These are phyloP conservation scores for Penicillium samsonianum DNA, from an alignment of 495 filamentous ascomycete genomes.

Conservation along the genomic window DNA sequence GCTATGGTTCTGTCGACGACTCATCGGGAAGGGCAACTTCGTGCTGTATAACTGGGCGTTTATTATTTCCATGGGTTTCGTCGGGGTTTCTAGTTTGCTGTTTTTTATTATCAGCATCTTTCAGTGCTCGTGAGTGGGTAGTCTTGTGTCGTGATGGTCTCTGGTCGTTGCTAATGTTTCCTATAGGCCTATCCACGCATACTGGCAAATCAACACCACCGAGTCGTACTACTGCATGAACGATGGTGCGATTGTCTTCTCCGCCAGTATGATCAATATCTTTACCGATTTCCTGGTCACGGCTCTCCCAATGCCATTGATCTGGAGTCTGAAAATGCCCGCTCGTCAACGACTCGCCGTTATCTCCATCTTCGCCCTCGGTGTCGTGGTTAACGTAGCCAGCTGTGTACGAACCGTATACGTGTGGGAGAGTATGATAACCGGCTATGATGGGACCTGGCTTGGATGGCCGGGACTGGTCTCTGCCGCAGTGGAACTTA, in stretches of 20 bases:
- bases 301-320: slow-evolving; percentile 59
- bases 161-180: slow-evolving; percentile 5
- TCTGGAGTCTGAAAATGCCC: slow-evolving; percentile 57
- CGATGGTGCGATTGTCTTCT: slow-evolving; percentile 50
- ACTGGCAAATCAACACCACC: slow-evolving; percentile 48
- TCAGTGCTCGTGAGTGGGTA: slow-evolving; percentile 54
- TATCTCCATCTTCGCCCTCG: slow-evolving; percentile 58
- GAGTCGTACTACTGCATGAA: slow-evolving; percentile 51
- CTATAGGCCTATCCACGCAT: slow-evolving; percentile 53
- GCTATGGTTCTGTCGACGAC: slow-evolving; percentile 57
- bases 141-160: neutral
- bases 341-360: slow-evolving; percentile 56
- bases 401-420: slow-evolving; percentile 57
- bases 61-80: slow-evolving; percentile 47
- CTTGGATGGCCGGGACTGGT: slow-evolving; percentile 54
- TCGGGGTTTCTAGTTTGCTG: slow-evolving; percentile 42
- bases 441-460: slow-evolving; percentile 57
- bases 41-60: slow-evolving; percentile 42
- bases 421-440: slow-evolving; percentile 51
- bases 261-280: slow-evolving; percentile 59
- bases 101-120: slow-evolving; percentile 56
- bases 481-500: slow-evolving; percentile 56
- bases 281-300: slow-evolving; percentile 60
- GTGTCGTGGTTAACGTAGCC: slow-evolving; percentile 58
- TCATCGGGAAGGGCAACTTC: slow-evolving; percentile 44